Base-by-base conservation (phyloP, 1,139 yeast genomes). In the Suhomyces panamericanus region DNA sequence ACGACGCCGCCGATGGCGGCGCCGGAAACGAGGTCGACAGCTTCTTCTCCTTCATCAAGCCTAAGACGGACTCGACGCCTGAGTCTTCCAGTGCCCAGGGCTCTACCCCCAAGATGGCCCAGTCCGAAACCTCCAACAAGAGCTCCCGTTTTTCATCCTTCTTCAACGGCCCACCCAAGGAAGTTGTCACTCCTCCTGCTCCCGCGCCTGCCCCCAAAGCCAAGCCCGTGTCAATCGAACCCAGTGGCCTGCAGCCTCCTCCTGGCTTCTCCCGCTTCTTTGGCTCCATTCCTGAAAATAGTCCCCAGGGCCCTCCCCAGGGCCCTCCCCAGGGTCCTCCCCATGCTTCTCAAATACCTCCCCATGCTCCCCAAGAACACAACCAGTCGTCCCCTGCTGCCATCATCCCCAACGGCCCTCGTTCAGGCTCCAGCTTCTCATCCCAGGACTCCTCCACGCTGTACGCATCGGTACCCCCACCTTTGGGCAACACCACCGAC, bases 61-160 rank as follows among this genome's bases (percentile, higher is more conserved):
- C 75, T 14, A 59, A 53, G 30, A 47, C 42, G 14, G 45, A 42
- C 29, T 24, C 39, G 24, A 20, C 24, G 13, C 22, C 22, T 26
- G 15, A 32, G 15, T 8, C 47, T 1, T 14, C 32, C 40, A 12
- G 28, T 27, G 7, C 39, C 4, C 38, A 24, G n/a, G 30, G 29
- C 15, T 47, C 55, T 32, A 48, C 51, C 29, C 56, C 55, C 2
- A 44, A 32, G n/a, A 17, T 35, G 35, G 28, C 50, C n/a, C 46
- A 48, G 24, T 22, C 53, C 3, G 57, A 53, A 26, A 46, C 52
- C n/a, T 38, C 55, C 20, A 48, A 49, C 26, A 70, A 66, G 52
- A 69, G 77, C 46, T 74, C 80, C 2, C 65, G 78, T 48, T 76
- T 77, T 53, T 73, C 78, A 4, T 73, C 79, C 2, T 75, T 77